These are phyloP conservation scores for Adenanthera pavonina DNA, from an alignment of 306 rosid genomes.

Conservation along the genomic window DNA sequence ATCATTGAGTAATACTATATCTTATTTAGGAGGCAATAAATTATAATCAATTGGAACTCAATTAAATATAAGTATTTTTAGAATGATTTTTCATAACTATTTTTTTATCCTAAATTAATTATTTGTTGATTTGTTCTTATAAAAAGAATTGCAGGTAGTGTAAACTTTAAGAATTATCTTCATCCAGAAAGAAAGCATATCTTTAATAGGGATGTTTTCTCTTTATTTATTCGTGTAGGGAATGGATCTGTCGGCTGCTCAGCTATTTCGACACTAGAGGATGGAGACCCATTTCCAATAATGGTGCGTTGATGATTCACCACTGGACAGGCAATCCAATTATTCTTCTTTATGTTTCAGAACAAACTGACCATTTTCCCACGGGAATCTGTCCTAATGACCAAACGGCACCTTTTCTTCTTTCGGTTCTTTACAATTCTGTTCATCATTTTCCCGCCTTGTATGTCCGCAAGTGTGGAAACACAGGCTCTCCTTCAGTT, in stretches of 20 bases:
- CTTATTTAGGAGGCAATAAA: no score
- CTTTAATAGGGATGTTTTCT: neutral
- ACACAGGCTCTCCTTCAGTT: slow-evolving; percentile 65
- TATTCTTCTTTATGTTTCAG: neutral
- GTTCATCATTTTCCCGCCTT: slow-evolving; percentile 57
- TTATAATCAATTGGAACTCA: no score
- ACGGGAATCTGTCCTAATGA: slow-evolving; percentile 54
- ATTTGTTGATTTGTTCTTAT: no score
- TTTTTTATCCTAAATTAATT: no score
- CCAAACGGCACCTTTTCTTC: slow-evolving; percentile 35
- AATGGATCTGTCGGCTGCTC: slow-evolving; percentile 40
- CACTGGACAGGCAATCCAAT: neutral
- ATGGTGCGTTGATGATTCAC: slow-evolving; percentile 43
- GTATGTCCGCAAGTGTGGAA: slow-evolving; percentile 53
- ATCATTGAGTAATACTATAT: no score
- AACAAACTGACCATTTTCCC: slow-evolving; percentile 47
- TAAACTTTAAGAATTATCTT: neutral
- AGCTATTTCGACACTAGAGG: slow-evolving; percentile 43
- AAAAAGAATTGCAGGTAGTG: no score
- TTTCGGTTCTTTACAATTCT: slow-evolving; percentile 36
- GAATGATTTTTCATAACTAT: no score
- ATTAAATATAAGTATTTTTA: no score
- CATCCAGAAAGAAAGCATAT: neutral
- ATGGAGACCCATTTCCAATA: slow-evolving; percentile 46
- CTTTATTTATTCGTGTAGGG: slow-evolving; percentile 30